phyloP scores from a whole-genome alignment of 2,329 filamentous ascomycete genomes.

The Botryosphaeria dothidea region DNA sequence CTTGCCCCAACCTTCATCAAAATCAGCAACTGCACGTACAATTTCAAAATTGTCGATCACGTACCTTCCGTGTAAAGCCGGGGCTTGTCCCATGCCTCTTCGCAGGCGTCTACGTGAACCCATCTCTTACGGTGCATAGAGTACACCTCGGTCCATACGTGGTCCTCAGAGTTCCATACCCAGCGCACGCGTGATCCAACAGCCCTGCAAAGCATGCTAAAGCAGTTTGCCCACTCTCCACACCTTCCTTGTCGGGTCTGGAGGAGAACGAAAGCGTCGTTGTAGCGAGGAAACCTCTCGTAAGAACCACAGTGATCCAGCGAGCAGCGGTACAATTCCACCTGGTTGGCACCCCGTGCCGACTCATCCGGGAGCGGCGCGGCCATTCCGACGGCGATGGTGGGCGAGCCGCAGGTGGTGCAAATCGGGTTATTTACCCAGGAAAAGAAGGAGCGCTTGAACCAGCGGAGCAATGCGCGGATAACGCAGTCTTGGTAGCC shows the following conservation, averaged over 20 bases:
- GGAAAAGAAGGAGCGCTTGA: constrained; percentile 90
- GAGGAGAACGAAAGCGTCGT: constrained; percentile 89
- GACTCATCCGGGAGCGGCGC: constrained; percentile 85
- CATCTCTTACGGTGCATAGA: constrained; percentile 90
- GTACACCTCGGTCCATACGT: constrained; percentile 97
- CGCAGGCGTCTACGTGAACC: constrained; percentile 95
- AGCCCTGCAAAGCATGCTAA: constrained; percentile 95
- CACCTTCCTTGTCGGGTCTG: constrained; percentile 83
- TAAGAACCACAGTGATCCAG: constrained; percentile 71
- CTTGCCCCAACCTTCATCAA: constrained; percentile 75
- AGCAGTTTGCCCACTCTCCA: constrained; percentile 98
- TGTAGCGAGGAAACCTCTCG: constrained; percentile 91
- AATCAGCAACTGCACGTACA: constrained; percentile 22
- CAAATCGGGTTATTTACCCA: constrained; percentile 97
- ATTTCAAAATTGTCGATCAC: constrained; percentile 28
- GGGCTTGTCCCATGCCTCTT: constrained; percentile 94
- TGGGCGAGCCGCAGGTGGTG: constrained; percentile 77
- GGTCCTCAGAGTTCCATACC: constrained; percentile 98
- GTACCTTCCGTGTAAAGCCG: constrained; percentile 82
- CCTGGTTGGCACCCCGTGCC: constrained; percentile 80
- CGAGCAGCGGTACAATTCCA: constrained; percentile 89
- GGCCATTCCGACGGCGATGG: constrained; percentile 79
- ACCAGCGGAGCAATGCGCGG: constrained; percentile 88
- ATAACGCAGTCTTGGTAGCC: constrained; percentile 98
- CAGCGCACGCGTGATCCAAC: constrained; percentile 88